A percentile compares a stretch with the other conserved stretches of the same genome.
These are phyloP conservation scores for Monilinia polystroma DNA, from an alignment of 2,329 filamentous ascomycete species.

Conservation along the genomic window DNA sequence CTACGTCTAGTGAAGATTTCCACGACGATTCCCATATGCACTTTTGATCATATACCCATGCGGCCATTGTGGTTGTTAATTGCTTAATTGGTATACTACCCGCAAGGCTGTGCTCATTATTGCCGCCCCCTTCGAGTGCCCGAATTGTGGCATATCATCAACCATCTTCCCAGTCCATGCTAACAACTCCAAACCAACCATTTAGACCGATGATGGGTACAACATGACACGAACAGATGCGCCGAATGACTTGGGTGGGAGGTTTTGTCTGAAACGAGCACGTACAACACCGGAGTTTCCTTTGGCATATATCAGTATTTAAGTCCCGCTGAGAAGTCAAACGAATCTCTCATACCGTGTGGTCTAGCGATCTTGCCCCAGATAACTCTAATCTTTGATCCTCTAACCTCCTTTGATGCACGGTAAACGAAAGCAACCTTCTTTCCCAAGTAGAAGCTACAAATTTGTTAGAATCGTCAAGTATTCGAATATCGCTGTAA, in stretches of 20 bases:
- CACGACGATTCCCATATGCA: slow-evolving; percentile 27
- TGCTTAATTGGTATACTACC: slow-evolving; percentile 55
- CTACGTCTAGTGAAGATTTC: slow-evolving; percentile 23
- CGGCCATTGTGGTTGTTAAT: slow-evolving; percentile 38
- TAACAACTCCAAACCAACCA: slow-evolving; percentile 49
- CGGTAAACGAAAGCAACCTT: slow-evolving; percentile 99
- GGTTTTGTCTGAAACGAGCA: slow-evolving; percentile 94
- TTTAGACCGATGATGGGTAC: slow-evolving; percentile 97
- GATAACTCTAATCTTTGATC: slow-evolving; percentile 98
- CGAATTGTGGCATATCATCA: slow-evolving; percentile 60
- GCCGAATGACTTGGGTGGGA: slow-evolving; percentile 95
- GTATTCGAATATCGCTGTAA: slow-evolving; percentile 11
- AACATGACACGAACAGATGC: slow-evolving; percentile 95
- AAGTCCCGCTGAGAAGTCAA: not conserved
- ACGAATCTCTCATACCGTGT: slow-evolving; percentile 66
- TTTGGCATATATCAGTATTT: slow-evolving; percentile 41
- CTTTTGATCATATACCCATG: slow-evolving; percentile 20
- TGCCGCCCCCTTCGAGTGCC: slow-evolving; percentile 50
- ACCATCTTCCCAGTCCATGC: slow-evolving; percentile 55
- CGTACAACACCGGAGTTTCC: slow-evolving; percentile 98
- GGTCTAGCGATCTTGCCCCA: slow-evolving; percentile 97
- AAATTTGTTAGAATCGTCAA: slow-evolving; percentile 29
- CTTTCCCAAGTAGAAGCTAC: slow-evolving; percentile 93
- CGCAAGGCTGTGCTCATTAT: slow-evolving; percentile 53
- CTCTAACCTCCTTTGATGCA: slow-evolving; percentile 88